Evolutionary conservation across 352 stramenopile species (phyloP).

Genomic region (Phytopythium aichiense): DNA sequence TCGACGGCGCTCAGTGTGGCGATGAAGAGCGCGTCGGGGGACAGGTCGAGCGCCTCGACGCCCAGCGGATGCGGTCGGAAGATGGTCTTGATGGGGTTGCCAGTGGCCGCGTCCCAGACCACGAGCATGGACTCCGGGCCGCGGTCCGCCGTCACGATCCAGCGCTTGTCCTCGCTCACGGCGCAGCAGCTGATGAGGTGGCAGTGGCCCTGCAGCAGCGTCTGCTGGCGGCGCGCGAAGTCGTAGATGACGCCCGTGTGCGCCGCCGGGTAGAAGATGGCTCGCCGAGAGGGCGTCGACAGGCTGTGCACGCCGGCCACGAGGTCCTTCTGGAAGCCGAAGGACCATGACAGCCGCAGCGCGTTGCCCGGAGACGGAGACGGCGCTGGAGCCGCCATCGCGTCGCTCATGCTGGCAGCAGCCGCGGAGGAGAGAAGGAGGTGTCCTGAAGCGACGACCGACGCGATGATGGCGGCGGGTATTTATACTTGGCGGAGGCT

Average conservation of each 20-base stretch:
- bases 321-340: constrained; percentile 91
- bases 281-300: constrained; percentile 50
- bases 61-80: constrained; percentile 79
- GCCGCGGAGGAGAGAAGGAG: neutral
- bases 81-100: constrained; percentile 89
- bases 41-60: constrained; percentile 87
- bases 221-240: constrained; percentile 82
- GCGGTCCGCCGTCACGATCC: constrained; percentile 89
- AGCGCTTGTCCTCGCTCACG: constrained; percentile 91
- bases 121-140: constrained; percentile 90
- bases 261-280: constrained; percentile 89
- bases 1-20: constrained; percentile 72
- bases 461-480: neutral
- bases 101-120: constrained; percentile 84
- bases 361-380: constrained; percentile 38
- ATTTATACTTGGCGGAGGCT: neutral
- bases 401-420: neutral
- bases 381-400: neutral
- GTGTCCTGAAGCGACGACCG: neutral
- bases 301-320: constrained; percentile 87
- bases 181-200: constrained; percentile 88
- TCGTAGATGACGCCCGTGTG: constrained; percentile 94
- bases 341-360: constrained; percentile 78
- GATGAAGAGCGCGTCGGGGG: constrained; percentile 84
- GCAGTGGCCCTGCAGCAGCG: constrained; percentile 89